Percentiles rank a stretch among this genome's conserved stretches.
Evolutionary conservation across 768 basidiomycete genomes (phyloP).

Genomic region (Rhodotorula kratochvilovae): DNA sequence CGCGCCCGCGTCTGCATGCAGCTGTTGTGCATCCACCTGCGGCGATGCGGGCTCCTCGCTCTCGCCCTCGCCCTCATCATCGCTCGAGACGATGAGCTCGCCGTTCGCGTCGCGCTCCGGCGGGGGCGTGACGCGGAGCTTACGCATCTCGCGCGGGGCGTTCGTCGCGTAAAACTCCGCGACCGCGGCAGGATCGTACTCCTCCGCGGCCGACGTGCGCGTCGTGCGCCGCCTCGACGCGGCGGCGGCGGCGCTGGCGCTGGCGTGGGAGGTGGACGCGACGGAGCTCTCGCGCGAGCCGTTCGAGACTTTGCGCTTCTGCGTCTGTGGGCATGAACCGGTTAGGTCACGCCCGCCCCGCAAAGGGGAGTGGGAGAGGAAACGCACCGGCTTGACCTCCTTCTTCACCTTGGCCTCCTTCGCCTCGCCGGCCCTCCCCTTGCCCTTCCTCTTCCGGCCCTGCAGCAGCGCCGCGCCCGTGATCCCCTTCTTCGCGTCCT

Average conservation of each 20-base stretch:
- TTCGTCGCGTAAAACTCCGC: slow-evolving; percentile 1
- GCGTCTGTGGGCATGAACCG: background rate
- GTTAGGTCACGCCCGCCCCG: no score
- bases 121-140: background rate
- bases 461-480: no score
- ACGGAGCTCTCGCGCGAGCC: background rate
- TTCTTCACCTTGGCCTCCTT: background rate
- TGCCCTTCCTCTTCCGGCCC: background rate
- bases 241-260: no score
- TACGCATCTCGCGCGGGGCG: background rate
- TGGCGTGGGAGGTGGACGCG: background rate
- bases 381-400: background rate
- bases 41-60: background rate
- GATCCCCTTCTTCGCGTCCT: background rate
- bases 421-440: background rate
- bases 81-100: background rate
- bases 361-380: background rate
- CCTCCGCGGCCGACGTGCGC: background rate
- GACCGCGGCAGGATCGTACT: background rate
- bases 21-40: background rate
- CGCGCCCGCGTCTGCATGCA: background rate
- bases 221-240: background rate
- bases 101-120: slow-evolving; percentile 5
- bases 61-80: background rate
- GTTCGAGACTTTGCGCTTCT: background rate